These are phyloP conservation scores for Globisporangium middletonii DNA, from an alignment of 352 stramenopile species.

Conservation along the genomic window DNA sequence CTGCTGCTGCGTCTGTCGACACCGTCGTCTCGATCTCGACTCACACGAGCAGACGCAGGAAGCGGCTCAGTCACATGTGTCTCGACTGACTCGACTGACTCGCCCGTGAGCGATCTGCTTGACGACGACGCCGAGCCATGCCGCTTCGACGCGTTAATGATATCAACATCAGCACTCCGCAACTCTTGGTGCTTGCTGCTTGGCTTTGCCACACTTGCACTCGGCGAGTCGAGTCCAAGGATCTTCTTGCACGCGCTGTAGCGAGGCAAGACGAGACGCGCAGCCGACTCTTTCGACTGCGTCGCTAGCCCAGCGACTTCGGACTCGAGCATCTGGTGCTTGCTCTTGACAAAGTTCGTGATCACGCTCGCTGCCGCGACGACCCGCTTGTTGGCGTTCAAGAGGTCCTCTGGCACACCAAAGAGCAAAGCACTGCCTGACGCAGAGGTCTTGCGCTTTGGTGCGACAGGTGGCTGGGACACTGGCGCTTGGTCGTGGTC, in stretches of 20 bases:
- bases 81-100: background rate
- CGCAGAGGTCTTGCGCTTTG: constrained; percentile 5
- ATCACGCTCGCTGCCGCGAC: constrained; percentile 27
- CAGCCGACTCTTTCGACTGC: constrained; percentile 35
- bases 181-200: background rate
- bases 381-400: constrained; percentile 20
- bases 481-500: too few species aligned
- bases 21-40: background rate
- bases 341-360: constrained; percentile 34
- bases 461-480: too few species aligned
- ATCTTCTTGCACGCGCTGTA: constrained; percentile 31
- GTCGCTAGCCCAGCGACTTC: constrained; percentile 27
- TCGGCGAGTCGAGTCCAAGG: constrained; percentile 11
- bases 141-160: background rate
- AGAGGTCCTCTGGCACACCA: constrained; percentile 13
- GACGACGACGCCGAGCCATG: constrained; percentile 4
- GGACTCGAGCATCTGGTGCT: constrained; percentile 29
- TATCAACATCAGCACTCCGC: background rate
- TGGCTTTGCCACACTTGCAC: background rate
- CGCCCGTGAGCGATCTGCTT: constrained; percentile 1
- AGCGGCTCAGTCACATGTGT: background rate
- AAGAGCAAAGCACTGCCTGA: constrained; percentile 8
- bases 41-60: background rate
- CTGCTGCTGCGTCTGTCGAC: background rate
- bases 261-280: constrained; percentile 24